Conservation (phyloP, 805 yeast genomes). For the Middelhovenomyces tepae region DNA sequence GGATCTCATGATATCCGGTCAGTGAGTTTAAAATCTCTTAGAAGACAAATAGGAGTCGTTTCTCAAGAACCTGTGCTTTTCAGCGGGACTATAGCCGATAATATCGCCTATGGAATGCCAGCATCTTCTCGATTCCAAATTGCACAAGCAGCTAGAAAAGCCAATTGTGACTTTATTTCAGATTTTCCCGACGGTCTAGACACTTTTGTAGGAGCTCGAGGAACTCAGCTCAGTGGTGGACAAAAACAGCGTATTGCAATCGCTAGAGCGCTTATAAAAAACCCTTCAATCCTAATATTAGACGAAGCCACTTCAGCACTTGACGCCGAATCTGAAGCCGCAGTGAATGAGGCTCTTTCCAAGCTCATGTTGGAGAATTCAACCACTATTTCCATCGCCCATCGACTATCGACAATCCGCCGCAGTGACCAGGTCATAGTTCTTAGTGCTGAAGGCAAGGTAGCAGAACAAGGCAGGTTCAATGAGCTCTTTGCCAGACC, state of each 20-base stretch:
- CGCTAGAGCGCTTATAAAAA: constrained; percentile 73
- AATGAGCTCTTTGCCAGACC: constrained; percentile 40
- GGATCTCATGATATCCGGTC: constrained; percentile 56
- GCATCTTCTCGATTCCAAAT: constrained; percentile 53
- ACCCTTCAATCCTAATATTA: constrained; percentile 71
- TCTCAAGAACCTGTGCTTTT: constrained; percentile 88
- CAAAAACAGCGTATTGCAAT: constrained; percentile 89
- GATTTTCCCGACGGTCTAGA: constrained; percentile 77
- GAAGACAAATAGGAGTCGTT: constrained; percentile 77
- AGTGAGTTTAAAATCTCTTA: constrained; percentile 61
- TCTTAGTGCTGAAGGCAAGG: constrained; percentile 60
- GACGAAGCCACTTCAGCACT: constrained; percentile 96
- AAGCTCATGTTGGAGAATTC: constrained; percentile 46
- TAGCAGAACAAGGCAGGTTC: constrained; percentile 64
- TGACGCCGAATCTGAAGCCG: constrained; percentile 80
- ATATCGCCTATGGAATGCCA: constrained; percentile 65
- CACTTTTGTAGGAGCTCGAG: constrained; percentile 79
- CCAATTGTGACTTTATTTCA: constrained; percentile 68
- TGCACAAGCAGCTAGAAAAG: constrained; percentile 51
- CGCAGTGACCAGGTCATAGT: constrained; percentile 78
- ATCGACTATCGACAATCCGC: constrained; percentile 77
- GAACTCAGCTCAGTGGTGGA: constrained; percentile 88
- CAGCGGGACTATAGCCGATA: constrained; percentile 77
- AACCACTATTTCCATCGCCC: constrained; percentile 82
- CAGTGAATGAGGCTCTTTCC: constrained; percentile 65